Percentiles rank a stretch among this genome's conserved stretches.
These are phyloP conservation scores for Populus simonii DNA, from an alignment of 345 rosid species.

Conservation along the genomic window DNA sequence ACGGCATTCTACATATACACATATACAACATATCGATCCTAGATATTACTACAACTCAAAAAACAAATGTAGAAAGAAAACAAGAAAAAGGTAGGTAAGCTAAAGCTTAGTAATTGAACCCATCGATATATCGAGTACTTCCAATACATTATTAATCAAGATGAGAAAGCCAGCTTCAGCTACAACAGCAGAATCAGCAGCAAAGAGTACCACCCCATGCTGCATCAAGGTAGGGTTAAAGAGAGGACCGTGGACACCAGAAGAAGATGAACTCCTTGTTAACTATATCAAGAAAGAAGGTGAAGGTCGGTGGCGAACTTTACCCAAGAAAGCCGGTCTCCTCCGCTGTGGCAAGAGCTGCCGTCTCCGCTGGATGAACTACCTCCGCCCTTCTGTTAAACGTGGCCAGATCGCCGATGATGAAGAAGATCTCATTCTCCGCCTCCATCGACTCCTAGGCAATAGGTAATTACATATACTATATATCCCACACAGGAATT, in stretches of 20 bases:
- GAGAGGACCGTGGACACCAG: constrained; percentile 90
- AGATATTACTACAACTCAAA: background rate
- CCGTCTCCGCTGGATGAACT: constrained; percentile 94
- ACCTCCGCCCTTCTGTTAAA: constrained; percentile 77
- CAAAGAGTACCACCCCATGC: constrained; percentile 42
- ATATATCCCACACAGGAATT: background rate
- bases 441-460: constrained; percentile 64
- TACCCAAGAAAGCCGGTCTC: constrained; percentile 77
- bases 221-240: constrained; percentile 66
- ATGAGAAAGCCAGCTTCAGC: constrained; percentile 14
- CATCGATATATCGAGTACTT: background rate
- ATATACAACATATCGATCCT: background rate
- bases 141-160: background rate
- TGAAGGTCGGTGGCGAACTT: constrained; percentile 76
- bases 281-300: constrained; percentile 68
- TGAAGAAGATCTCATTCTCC: constrained; percentile 93
- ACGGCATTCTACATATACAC: background rate
- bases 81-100: background rate
- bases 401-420: constrained; percentile 73
- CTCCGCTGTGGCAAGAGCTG: constrained; percentile 89
- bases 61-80: background rate
- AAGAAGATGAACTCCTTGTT: constrained; percentile 67
- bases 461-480: constrained; percentile 2
- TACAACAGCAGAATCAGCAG: background rate
- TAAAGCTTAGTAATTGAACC: background rate